Evolutionary conservation across 140 eudicot genomes (phyloP).

Genomic region (Anethum foeniculum): DNA sequence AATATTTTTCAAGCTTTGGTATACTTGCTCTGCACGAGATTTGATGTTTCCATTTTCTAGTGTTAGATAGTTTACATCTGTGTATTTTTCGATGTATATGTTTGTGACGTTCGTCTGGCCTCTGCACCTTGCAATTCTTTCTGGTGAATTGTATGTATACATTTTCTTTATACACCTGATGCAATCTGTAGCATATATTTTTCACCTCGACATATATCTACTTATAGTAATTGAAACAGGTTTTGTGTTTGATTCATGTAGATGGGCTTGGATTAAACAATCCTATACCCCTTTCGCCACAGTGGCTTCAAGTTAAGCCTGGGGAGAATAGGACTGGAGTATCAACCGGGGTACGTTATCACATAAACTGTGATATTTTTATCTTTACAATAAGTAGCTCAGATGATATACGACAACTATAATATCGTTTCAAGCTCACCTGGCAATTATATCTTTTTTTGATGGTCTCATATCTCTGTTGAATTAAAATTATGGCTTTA

Average conservation of each 20-base stretch:
- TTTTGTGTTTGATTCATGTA: constrained; percentile 26
- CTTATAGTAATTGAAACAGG: not conserved
- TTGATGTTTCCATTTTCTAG: not conserved
- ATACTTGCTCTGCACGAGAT: not conserved
- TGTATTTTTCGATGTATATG: not conserved
- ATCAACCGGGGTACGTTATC: constrained; percentile 54
- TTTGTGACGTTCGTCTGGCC: not conserved
- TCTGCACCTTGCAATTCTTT: not conserved
- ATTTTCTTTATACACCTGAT: not conserved
- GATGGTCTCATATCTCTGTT: not conserved
- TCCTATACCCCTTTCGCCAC: constrained; percentile 93
- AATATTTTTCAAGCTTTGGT: not conserved
- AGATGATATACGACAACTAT: not conserved
- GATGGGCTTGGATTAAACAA: constrained; percentile 67
- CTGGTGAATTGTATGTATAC: not conserved
- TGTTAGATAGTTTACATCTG: not conserved
- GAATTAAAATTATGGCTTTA: not conserved
- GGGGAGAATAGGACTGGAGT: constrained; percentile 76
- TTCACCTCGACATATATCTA: not conserved
- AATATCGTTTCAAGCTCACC: not conserved
- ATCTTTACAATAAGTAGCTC: not conserved
- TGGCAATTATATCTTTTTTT: not conserved
- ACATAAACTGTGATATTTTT: not conserved
- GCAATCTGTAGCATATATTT: not conserved
- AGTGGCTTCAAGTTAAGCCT: constrained; percentile 92